phyloP scores from a whole-genome alignment of 1,284 basidiomycete species.

The Gymnopus androsaceus region DNA sequence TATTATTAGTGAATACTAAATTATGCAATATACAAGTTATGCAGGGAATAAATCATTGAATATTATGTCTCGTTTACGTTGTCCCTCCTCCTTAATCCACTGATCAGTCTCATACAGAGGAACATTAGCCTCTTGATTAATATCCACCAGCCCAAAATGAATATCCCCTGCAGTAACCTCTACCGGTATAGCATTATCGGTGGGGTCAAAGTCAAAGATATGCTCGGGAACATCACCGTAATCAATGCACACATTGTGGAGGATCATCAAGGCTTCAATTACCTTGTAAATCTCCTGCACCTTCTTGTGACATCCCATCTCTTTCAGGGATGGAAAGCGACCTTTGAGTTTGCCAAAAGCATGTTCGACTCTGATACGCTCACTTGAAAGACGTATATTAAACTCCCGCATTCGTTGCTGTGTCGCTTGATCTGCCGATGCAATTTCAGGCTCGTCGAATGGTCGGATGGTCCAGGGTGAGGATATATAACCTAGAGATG shows the following conservation, averaged over 20 bases:
- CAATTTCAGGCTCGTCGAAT: conserved; percentile 24
- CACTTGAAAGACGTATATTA: conserved; percentile 24
- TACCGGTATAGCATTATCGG: not conserved
- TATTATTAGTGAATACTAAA: not conserved
- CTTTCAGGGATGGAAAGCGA: conserved; percentile 25
- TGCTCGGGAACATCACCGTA: conserved; percentile 17
- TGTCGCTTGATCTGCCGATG: conserved; percentile 6
- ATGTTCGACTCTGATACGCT: conserved; percentile 29
- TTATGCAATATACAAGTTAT: not conserved
- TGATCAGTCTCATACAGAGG: conserved; percentile 19
- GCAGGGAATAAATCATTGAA: conserved; percentile 9
- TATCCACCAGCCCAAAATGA: not conserved
- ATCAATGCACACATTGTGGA: conserved; percentile 30
- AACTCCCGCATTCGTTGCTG: conserved; percentile 17
- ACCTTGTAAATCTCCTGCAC: conserved; percentile 25
- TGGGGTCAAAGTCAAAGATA: not conserved
- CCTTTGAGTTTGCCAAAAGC: conserved; percentile 30
- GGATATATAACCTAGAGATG: conserved; percentile 25
- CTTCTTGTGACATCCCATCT: conserved; percentile 23
- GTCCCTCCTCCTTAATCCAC: conserved; percentile 20
- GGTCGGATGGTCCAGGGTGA: conserved; percentile 24
- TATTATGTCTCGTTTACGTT: conserved; percentile 1
- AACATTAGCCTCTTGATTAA: conserved; percentile 13
- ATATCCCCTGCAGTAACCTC: not conserved
- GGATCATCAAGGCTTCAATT: conserved; percentile 27